Evolutionary conservation across 495 filamentous ascomycete genomes (phyloP).

Genomic region (Hypoxylon fragiforme): DNA sequence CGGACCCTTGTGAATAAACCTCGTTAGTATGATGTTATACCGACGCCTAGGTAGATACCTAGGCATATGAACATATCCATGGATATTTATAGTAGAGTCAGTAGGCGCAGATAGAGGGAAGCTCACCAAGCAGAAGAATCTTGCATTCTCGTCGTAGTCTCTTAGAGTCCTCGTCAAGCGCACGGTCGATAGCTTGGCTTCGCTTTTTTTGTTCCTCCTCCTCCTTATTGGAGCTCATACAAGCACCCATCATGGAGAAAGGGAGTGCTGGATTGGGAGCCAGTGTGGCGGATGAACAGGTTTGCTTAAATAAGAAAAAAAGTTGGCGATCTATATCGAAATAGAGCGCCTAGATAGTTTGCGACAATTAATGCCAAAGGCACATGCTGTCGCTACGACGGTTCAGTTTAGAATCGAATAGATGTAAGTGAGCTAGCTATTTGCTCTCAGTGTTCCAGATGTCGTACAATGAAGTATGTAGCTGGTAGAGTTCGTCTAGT

Average conservation of each 20-base stretch:
- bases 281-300: constrained; percentile 2
- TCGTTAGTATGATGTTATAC: constrained; percentile 8
- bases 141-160: constrained; percentile 96
- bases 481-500: no score
- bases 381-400: constrained; percentile 16
- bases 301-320: not conserved
- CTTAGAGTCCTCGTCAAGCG: constrained; percentile 88
- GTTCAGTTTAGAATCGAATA: not conserved
- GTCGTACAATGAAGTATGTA: no score
- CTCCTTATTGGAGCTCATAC: constrained; percentile 80
- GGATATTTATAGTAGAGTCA: no score
- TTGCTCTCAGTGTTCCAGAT: no score
- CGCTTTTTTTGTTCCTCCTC: constrained; percentile 89
- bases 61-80: no score
- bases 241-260: constrained; percentile 75
- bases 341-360: constrained; percentile 5
- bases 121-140: constrained; percentile 88
- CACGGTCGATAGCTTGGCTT: constrained; percentile 90
- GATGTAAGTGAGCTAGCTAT: no score
- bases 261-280: constrained; percentile 5
- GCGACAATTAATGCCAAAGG: constrained; percentile 4
- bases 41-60: no score
- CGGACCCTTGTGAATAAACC: constrained; percentile 67
- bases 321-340: not conserved
- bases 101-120: constrained; percentile 7